phyloP scores from a whole-genome alignment of 2,329 filamentous ascomycete genomes.

The Chrysoporthe austroafricana region DNA sequence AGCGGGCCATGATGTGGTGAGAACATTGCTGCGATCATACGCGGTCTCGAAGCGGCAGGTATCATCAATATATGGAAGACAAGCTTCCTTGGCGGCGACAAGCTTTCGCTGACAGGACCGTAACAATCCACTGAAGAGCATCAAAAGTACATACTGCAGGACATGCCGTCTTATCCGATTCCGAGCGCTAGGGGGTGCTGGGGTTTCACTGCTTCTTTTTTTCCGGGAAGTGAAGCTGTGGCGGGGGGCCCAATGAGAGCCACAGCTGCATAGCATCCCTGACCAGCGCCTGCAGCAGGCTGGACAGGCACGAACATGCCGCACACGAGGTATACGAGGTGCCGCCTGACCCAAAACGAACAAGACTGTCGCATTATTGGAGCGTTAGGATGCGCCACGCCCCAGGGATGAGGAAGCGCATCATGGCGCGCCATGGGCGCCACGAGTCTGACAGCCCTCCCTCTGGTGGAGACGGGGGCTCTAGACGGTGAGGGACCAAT shows the following conservation, averaged over 20 bases:
- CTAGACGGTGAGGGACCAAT: neutral
- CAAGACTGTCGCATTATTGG: slow-evolving; percentile 5
- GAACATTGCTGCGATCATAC: too few species aligned
- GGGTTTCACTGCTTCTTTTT: neutral
- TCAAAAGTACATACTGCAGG: neutral
- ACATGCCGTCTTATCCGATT: neutral
- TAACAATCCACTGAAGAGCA: neutral
- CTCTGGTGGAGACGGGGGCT: neutral
- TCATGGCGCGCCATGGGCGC: neutral
- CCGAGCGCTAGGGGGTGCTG: neutral
- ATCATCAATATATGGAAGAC: neutral
- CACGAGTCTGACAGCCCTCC: slow-evolving; percentile 3
- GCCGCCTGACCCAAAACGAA: slow-evolving; percentile 11
- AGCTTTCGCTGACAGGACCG: neutral
- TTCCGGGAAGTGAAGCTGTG: neutral
- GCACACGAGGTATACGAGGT: slow-evolving; percentile 9
- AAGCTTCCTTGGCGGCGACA: slow-evolving; percentile 11
- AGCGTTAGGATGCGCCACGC: slow-evolving; percentile 1
- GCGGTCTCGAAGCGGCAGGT: neutral
- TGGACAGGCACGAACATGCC: neutral
- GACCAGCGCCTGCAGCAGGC: neutral
- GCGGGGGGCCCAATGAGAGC: neutral
- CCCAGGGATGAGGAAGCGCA: slow-evolving; percentile 2
- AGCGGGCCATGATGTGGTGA: too few species aligned
- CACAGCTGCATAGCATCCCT: neutral